Evolutionary conservation across 164 flowering plant species (phyloP), one percentile per base, ranked within the genome.

Genomic region (Annona cherimola): DNA sequence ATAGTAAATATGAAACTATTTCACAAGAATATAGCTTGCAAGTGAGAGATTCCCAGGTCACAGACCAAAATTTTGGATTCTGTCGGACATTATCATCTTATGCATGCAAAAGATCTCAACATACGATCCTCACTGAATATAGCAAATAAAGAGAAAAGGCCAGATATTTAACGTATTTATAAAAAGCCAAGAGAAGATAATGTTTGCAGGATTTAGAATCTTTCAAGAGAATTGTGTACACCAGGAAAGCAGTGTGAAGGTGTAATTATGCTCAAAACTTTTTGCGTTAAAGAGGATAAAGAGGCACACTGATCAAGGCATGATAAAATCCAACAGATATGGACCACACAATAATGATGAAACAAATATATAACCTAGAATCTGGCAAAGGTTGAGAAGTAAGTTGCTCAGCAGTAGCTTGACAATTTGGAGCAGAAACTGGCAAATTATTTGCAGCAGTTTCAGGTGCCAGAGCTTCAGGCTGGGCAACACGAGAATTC

Each of bases 321-420:
- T 50, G 57, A 50, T 16, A 50, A 50, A 50, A 50, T 11, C 57
- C 57, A 9, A 50, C 14, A 0, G 57, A 16, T 50, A 50, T 50
- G 14, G 14, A 50, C 35, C 3, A 12, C 14, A 16, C 9, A n/a
- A 42, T 3, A 64, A 41, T 61, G 19, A 3, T 42, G 59, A 40
- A 35, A 18, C 43, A 40, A 40, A 39, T 18, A 72, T 57, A 20
- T 59, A 57, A 16, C 99, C 99, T 91, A 39, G 92, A 86, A 66
- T 89, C 98, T 20, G 97, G 83, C 70, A 79, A 72, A 70, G 5
- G 63, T 59, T 84, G 86, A 72, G 89, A 45, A 44, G 79, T 82
- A 63, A 72, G 74, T 76, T 74, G 78, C 60, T 69, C 81, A 39
- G 76, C 76, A 79, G 35, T 69, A 62, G 60, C 81, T 61, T 83